Evolutionary conservation across 192 early-diverging fungal genomes (phyloP).

Genomic region (Backusella parvicylindrica): DNA sequence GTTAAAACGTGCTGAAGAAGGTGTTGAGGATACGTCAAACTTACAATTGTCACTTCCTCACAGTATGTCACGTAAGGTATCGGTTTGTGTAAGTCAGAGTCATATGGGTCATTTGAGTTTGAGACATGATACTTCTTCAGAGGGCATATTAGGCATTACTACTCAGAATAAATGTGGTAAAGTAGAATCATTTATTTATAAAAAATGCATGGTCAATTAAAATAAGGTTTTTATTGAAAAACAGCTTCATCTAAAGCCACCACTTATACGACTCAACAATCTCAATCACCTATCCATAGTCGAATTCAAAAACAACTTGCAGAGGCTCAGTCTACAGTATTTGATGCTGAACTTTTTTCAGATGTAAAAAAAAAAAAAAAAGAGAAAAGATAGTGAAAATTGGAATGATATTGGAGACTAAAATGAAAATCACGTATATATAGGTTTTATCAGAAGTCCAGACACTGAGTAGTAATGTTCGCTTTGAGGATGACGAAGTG

Average conservation of each 20-base stretch:
- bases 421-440: background rate
- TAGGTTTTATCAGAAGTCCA: slow-evolving; percentile 34
- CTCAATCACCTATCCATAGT: background rate
- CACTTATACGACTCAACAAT: background rate
- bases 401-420: background rate
- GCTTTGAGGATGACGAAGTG: slow-evolving; percentile 25
- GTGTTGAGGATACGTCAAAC: background rate
- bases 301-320: slow-evolving; percentile 35
- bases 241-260: background rate
- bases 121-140: background rate
- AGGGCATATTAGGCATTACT: slow-evolving; percentile 9
- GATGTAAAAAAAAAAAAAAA: slow-evolving; percentile 24
- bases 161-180: background rate
- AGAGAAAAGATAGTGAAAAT: too few relatives aligned
- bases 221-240: background rate
- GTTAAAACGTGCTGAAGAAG: slow-evolving; percentile 19
- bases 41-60: slow-evolving; percentile 28
- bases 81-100: slow-evolving; percentile 10
- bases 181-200: background rate
- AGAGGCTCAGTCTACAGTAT: slow-evolving; percentile 41
- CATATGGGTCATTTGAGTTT: background rate
- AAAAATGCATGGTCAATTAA: background rate
- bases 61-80: slow-evolving; percentile 9
- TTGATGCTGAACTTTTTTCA: slow-evolving; percentile 46
- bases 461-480: slow-evolving; percentile 15